Evolutionary conservation across 2,329 filamentous ascomycete species (phyloP).

Genomic region (Neurospora crassa): DNA sequence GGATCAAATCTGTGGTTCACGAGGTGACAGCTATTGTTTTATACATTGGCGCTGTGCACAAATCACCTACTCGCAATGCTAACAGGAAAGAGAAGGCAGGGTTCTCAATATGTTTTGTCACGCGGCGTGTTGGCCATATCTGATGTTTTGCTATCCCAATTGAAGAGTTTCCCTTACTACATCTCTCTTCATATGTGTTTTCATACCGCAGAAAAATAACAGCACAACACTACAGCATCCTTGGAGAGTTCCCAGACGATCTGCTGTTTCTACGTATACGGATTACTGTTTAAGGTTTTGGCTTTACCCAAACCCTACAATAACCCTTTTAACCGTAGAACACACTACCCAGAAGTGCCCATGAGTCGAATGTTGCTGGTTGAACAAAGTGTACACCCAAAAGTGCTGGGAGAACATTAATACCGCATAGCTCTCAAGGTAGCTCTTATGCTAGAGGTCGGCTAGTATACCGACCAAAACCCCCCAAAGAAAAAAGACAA

Average conservation of each 20-base stretch:
- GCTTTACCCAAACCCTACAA: not conserved
- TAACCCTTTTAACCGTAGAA: not conserved
- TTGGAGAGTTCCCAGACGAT: not conserved
- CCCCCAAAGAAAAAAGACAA: not conserved
- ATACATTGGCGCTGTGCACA: too few relatives aligned
- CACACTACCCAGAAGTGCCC: not conserved
- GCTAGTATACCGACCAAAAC: not conserved
- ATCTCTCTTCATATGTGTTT: not conserved
- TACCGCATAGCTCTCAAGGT: not conserved
- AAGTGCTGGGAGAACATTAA: not conserved
- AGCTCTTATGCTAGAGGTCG: not conserved
- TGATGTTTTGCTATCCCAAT: not conserved
- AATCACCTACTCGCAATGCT: not conserved
- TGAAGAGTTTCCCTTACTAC: not conserved
- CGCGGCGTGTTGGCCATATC: not conserved
- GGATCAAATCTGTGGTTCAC: too few relatives aligned
- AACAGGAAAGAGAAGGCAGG: not conserved
- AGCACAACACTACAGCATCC: not conserved
- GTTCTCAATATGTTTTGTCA: not conserved
- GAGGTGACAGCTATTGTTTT: too few relatives aligned
- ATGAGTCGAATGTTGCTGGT: not conserved
- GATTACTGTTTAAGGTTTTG: not conserved
- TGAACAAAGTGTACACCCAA: not conserved
- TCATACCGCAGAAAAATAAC: not conserved
- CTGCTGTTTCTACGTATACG: not conserved